Base-by-base conservation (phyloP, 169 alveolate species). In the Eimeria sp. region DNA sequence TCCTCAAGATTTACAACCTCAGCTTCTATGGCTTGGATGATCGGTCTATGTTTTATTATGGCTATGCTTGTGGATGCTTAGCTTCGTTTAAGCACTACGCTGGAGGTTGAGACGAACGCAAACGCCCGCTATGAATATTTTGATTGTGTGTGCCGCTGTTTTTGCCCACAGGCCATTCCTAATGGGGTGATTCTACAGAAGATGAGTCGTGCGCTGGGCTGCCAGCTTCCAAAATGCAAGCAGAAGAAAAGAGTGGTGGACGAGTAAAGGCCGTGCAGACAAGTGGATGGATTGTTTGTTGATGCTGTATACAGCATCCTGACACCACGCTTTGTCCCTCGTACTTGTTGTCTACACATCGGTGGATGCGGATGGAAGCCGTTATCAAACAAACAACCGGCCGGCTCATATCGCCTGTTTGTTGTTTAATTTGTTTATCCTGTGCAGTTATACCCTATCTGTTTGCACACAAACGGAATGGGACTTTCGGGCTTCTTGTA, bases 91-190 rank as follows among this genome's bases (percentile, higher is more conserved):
- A 33, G 33, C 49, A 16, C 54, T 14, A 13, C 54, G 54, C n/a
- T 71, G 54, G 27, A 37, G 80, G 80, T n/a, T 23, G 27, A 10
- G 8, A 14, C 16, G 54, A 71, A 43, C 6, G 77, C n/a, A 30
- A 33, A 4, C n/a, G 6, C 11, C 25, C 54, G 80, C 54, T 11
- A 71, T 54, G 80, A 71, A 20, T 37, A 71, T n/a, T 33, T 25
- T 54, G 66, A 46, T n/a, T 78, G 80, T 90, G 54, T 66, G 66
- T 16, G 66, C 27, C 25, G 56, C 40, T 60, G 95, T 60, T 54
- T 68, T 60, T 30, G 23, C 46, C 64, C 20, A 18, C 94, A 96
- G 97, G 98, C 98, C 33, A 97, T 97, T 74, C 98, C 98, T 9
- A 97, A 97, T 49, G 97, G 97, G 4, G 97, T 93, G 14, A 91